Base-by-base conservation (phyloP, 345 rosid genomes). In the Hibiscus tridactylites region DNA sequence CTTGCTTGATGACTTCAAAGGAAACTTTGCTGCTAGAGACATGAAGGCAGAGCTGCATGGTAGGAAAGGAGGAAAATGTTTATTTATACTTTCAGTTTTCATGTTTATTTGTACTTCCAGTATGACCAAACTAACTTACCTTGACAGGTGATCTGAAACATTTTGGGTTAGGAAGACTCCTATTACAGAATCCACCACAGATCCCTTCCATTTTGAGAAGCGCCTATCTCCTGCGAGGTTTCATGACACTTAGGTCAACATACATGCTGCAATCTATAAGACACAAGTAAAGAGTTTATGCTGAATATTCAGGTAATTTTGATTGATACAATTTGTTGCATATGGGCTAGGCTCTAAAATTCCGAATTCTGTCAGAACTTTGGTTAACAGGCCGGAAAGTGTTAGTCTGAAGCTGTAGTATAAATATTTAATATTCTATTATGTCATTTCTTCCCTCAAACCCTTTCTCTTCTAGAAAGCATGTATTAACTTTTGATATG, bases 141-240 rank as follows among this genome's bases (percentile, higher is more conserved):
- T 94, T 74, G 98, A 94, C 49, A 94, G 97, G 73, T 91, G 97
- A 79, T 94, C 98, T 35, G 98, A 83, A 70, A 94, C 98, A 75
- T 94, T 94, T 67, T 94, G 98, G 42, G 98, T 94, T 35, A 94
- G 90, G 83, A 91, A 94, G 46, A 94, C 98, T 75, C 98, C 98
- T 60, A 94, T 83, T 49, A 94, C 97, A 0, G 98, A 94, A 80
- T 94, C 98, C 73, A 94, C 97, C 75, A 94, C 96, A 3, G 98
- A 94, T 69, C 98, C 98, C 78, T 94, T 94, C 98, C 98, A 94
- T 77, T 82, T 85, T n/a, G 97, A 90, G 87, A 94, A 94, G 59
- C 96, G 90, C 69, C 98, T 85, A 77, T 94, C 97, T 66, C 98
- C 98, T 94, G 92, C 68, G 73, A 80, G 73, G 52, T 56, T 68